Evolutionary conservation across 2,329 filamentous ascomycete genomes (phyloP), one percentile per base, ranked within the genome.

Genomic region (Harringtonia aguacate): DNA sequence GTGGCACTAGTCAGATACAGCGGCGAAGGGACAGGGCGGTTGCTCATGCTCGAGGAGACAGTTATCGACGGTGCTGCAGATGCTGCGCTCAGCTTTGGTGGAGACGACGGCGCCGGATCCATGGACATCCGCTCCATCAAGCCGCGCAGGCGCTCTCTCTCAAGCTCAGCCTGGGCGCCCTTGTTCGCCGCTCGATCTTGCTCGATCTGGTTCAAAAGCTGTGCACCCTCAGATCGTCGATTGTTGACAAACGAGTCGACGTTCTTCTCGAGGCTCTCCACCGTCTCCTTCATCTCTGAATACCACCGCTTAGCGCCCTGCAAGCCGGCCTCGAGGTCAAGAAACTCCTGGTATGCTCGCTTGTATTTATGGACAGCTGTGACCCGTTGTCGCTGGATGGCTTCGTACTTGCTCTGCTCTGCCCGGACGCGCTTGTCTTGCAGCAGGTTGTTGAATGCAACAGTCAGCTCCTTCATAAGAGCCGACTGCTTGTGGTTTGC

Each of bases 191-290:
- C 74, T 55, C 82, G 82, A 41, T 84, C 79, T 52, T 84, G 80
- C 61, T 95, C 88, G 50, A 98, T 98, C 53, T 88, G 84, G 53
- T 78, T 80, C 30, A 98, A 75, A 6, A 98, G 74, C 59, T 95
- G 86, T 0, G 87, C 86, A 4, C 92, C 92, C 66, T 98, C 92
- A 1, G 86, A 83, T 48, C 89, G 73, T 41, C 92, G 78, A 61
- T 98, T 98, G 67, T 88, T 94, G 52, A 98, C 89, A 63, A 98
- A 98, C 0, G 84, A 85, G 52, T 97, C 90, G 2, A 98, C 92
- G 55, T 98, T 98, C 73, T 95, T 92, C 55, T 88, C 80, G 34
- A 95, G 68, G 58, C 86, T 95, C 52, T 90, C 85, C 0, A 94
- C 87, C 1, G 88, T 95, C 51, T 95, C 88, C 55, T 83, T 84